Evolutionary conservation across 2,329 filamentous ascomycete genomes (phyloP).

Genomic region (Diaporthe nobilis): DNA sequence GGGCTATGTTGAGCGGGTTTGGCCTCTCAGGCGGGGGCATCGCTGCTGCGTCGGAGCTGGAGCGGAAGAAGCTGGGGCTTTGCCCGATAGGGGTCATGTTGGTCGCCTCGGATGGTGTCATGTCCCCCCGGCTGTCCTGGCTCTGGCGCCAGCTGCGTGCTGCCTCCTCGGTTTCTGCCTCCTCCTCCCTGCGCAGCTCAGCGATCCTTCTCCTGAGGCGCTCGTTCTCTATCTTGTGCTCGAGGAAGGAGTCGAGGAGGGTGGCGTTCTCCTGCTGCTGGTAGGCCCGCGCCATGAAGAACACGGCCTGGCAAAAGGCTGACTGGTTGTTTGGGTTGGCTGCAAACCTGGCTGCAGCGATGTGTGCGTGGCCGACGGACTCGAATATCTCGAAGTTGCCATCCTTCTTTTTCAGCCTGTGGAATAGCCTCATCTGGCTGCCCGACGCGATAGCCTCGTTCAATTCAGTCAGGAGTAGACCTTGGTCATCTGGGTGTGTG

Average conservation of each 20-base stretch:
- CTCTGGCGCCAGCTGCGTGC: conserved; percentile 73
- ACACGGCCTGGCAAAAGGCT: conserved; percentile 87
- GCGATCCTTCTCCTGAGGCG: conserved; percentile 86
- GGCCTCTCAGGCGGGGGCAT: conserved; percentile 79
- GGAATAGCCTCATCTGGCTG: conserved; percentile 86
- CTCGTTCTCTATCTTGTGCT: conserved; percentile 98
- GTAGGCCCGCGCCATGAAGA: conserved; percentile 93
- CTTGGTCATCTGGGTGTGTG: conserved; percentile 88
- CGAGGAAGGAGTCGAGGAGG: conserved; percentile 91
- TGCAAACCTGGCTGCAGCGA: conserved; percentile 77
- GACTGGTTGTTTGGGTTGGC: conserved; percentile 75
- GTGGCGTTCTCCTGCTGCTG: conserved; percentile 89
- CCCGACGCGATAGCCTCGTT: conserved; percentile 89
- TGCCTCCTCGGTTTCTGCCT: conserved; percentile 80
- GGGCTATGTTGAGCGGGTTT: conserved; percentile 72
- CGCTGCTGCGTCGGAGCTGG: conserved; percentile 59
- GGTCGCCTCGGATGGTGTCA: conserved; percentile 64
- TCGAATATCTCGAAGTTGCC: conserved; percentile 86
- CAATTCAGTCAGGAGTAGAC: conserved; percentile 87
- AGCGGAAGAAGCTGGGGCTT: conserved; percentile 48
- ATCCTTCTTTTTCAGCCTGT: conserved; percentile 83
- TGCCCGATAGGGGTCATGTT: conserved; percentile 51
- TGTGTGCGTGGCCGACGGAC: conserved; percentile 92
- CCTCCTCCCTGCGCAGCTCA: conserved; percentile 87
- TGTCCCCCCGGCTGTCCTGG: conserved; percentile 68